Percentiles rank a stretch among this genome's conserved stretches.
Conservation (phyloP, 495 filamentous ascomycete genomes). For the Penicillium subrubescens region DNA sequence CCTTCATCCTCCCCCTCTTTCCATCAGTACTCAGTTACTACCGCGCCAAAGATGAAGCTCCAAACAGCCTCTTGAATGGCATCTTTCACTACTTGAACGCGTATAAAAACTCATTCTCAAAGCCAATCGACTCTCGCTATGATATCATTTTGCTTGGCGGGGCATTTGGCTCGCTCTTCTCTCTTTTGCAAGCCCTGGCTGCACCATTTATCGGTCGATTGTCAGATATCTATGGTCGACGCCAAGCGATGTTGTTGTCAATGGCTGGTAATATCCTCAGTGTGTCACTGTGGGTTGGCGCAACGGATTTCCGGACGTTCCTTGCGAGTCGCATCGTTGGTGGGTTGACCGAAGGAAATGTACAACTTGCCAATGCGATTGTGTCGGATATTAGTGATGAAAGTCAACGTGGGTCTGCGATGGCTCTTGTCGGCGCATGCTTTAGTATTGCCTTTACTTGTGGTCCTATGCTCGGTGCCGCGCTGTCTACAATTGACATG, state of each 20-base stretch:
- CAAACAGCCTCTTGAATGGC: constrained; percentile 63
- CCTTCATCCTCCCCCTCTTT: constrained; percentile 92
- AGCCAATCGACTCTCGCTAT: constrained; percentile 88
- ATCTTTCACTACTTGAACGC: constrained; percentile 80
- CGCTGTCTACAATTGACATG: not conserved
- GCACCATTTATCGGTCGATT: constrained; percentile 85
- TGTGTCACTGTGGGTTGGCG: constrained; percentile 88
- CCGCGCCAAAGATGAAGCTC: constrained; percentile 59
- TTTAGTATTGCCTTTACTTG: constrained; percentile 3
- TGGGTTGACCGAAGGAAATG: constrained; percentile 90
- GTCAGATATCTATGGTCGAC: constrained; percentile 82
- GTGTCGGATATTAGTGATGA: constrained; percentile 90
- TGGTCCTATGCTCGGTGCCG: not conserved
- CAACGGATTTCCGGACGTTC: constrained; percentile 89
- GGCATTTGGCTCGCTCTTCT: constrained; percentile 86
- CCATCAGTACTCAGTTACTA: constrained; percentile 92
- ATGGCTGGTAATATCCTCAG: constrained; percentile 89
- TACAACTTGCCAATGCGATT: constrained; percentile 90
- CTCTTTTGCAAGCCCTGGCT: constrained; percentile 84
- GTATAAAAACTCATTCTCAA: constrained; percentile 87
- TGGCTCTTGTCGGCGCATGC: constrained; percentile 82
- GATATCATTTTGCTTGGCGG: constrained; percentile 93
- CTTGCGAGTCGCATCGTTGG: constrained; percentile 85
- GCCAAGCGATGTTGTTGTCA: constrained; percentile 80
- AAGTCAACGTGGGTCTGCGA: constrained; percentile 75